Percentiles rank a stretch among this genome's conserved stretches.
Evolutionary conservation across 139 green algal species (phyloP).

Genomic region (Chlorella vulgaris): DNA sequence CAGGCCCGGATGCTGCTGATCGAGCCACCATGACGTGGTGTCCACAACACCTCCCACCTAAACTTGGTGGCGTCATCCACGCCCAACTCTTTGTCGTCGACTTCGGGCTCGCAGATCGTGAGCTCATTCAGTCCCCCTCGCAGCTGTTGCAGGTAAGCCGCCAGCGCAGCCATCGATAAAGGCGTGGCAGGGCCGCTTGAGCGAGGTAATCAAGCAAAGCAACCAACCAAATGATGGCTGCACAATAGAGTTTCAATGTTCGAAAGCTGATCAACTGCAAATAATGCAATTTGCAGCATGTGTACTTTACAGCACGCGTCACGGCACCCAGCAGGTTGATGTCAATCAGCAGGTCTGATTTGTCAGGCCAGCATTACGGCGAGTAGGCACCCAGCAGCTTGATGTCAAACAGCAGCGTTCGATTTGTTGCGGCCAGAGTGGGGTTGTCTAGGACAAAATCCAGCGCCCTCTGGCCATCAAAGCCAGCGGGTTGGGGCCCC

Average conservation of each 20-base stretch:
- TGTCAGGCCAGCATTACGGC: too few species aligned
- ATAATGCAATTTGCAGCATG: too few species aligned
- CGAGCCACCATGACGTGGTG: too few species aligned
- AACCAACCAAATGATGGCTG: not conserved
- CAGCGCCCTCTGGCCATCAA: constrained; percentile 77
- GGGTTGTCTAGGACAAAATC: constrained; percentile 92
- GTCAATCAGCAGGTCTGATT: too few species aligned
- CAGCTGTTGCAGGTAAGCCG: constrained; percentile 26
- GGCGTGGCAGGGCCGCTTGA: not conserved
- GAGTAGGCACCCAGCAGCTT: constrained; percentile 72
- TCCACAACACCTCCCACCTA: too few species aligned
- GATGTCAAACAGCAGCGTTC: constrained; percentile 83
- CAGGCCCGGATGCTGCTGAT: too few species aligned
- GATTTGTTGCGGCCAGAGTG: constrained; percentile 48
- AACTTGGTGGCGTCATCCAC: constrained; percentile 26
- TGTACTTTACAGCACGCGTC: too few species aligned
- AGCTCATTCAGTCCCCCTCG: not conserved
- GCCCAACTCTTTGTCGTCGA: constrained; percentile 34
- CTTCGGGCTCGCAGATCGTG: constrained; percentile 9
- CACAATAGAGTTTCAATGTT: not conserved
- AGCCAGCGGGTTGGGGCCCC: constrained; percentile 44
- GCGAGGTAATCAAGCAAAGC: too few species aligned
- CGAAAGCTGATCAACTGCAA: not conserved
- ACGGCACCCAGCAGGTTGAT: too few species aligned
- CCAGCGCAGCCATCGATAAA: not conserved